Conservation (phyloP, 208 protist genomes). For the Porcisia hertigi region DNA sequence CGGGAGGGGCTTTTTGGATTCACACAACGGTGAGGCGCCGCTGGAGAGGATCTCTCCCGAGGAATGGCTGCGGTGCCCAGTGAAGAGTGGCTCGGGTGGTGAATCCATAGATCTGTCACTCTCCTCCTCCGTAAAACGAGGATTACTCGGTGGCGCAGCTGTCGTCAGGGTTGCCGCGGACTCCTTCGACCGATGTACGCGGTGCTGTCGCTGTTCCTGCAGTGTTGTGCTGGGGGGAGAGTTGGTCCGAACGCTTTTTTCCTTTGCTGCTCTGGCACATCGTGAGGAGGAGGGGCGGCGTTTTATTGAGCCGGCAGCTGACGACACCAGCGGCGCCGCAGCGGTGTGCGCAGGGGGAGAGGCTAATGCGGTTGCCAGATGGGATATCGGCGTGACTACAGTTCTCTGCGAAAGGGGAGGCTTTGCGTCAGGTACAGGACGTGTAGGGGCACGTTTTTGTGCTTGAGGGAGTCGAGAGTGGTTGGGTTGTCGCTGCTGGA, state of each 20-base stretch:
- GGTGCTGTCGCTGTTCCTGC: background rate
- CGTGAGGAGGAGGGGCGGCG: slow-evolving; percentile 1
- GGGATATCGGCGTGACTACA: slow-evolving; percentile 20
- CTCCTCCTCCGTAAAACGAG: slow-evolving; percentile 7
- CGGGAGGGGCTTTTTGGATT: background rate
- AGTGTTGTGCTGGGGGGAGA: background rate
- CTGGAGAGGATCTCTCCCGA: background rate
- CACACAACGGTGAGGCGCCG: slow-evolving; percentile 2
- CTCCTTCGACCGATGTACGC: slow-evolving; percentile 13
- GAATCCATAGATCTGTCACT: slow-evolving; percentile 7
- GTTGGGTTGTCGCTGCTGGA: slow-evolving; percentile 5
- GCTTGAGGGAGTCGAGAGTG: slow-evolving; percentile 12
- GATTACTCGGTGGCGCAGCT: slow-evolving; percentile 5
- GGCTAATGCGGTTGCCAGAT: background rate
- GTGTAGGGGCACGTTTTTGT: background rate
- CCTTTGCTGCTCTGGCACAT: background rate
- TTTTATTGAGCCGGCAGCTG: background rate
- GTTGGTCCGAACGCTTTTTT: background rate
- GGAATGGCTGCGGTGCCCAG: slow-evolving; percentile 9
- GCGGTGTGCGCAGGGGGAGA: slow-evolving; percentile 14
- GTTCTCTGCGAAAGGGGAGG: background rate
- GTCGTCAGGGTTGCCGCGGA: background rate
- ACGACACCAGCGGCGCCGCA: background rate
- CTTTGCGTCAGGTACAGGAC: background rate
- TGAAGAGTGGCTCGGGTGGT: slow-evolving; percentile 15